These are phyloP conservation scores for Scenedesmus sp. DNA, from an alignment of 163 green algal species.

Conservation along the genomic window DNA sequence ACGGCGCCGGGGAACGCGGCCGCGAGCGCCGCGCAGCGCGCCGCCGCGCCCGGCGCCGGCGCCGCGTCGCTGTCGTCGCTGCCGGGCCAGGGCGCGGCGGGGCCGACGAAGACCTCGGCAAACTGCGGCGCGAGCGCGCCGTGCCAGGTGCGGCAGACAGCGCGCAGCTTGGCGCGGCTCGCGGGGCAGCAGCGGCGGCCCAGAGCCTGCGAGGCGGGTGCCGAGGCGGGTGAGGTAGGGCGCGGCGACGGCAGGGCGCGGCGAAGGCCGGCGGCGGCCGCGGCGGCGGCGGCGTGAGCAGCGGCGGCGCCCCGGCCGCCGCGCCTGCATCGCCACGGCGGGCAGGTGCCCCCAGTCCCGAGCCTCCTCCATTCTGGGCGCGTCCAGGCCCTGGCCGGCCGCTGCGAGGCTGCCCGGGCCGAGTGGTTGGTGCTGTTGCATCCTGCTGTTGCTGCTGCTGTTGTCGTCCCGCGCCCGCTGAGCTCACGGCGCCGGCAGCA, in stretches of 20 bases:
- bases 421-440: too few species aligned
- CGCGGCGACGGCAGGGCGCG: not conserved
- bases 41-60: not conserved
- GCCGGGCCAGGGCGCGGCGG: conserved; percentile 14
- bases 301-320: not conserved
- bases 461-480: too few species aligned
- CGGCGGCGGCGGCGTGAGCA: not conserved
- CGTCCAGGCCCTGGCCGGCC: too few species aligned
- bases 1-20: not conserved
- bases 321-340: conserved; percentile 15
- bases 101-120: not conserved
- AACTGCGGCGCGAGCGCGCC: conserved; percentile 31
- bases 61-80: not conserved
- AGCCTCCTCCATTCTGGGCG: too few species aligned
- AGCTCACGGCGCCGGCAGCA: too few species aligned
- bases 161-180: conserved; percentile 32
- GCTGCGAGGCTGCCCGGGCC: too few species aligned
- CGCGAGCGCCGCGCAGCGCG: not conserved
- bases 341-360: conserved; percentile 29
- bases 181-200: conserved; percentile 31
- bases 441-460: too few species aligned
- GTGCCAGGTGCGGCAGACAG: conserved; percentile 26
- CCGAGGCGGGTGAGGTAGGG: not conserved
- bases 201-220: not conserved
- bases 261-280: not conserved